Percentiles rank a stretch among this genome's conserved stretches.
Conservation (phyloP, 257 asterid species). For the Vinca minor region DNA sequence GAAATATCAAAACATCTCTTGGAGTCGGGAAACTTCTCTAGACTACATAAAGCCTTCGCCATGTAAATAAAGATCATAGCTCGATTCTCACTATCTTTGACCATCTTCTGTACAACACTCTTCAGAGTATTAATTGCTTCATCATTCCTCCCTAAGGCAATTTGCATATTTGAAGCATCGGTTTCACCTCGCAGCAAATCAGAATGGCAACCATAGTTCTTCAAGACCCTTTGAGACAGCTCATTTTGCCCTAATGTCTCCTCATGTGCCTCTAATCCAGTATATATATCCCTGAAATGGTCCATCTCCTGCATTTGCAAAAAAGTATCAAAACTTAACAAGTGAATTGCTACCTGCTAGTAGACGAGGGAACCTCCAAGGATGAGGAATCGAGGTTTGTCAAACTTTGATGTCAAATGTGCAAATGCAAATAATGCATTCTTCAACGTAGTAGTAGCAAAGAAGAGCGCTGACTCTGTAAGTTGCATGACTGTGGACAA, state of each 20-base stretch:
- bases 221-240: constrained; percentile 62
- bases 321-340: too few species aligned
- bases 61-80: constrained; percentile 63
- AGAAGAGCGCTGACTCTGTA: constrained; percentile 71
- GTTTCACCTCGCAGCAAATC: constrained; percentile 83
- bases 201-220: constrained; percentile 62
- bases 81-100: constrained; percentile 65
- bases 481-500: constrained; percentile 67
- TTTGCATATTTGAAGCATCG: too few species aligned
- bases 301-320: too few species aligned
- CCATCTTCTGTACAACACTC: constrained; percentile 62
- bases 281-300: constrained; percentile 63
- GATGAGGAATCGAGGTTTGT: too few species aligned
- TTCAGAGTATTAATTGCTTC: too few species aligned
- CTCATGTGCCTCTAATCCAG: constrained; percentile 70
- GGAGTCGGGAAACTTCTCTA: constrained; percentile 55
- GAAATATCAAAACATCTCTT: constrained; percentile 72
- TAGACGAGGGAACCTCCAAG: too few species aligned
- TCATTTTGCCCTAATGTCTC: constrained; percentile 78
- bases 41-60: constrained; percentile 70
- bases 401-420: constrained; percentile 60
- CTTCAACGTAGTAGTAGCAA: constrained; percentile 70
- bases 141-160: too few species aligned
- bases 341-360: too few species aligned
- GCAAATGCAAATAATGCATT: constrained; percentile 62